A percentile compares a stretch with the other conserved stretches of the same genome.
These are phyloP conservation scores for baker's yeast (Saccharomyces cerevisiae) DNA, from an alignment of 805 yeast genomes.

Conservation along the genomic window DNA sequence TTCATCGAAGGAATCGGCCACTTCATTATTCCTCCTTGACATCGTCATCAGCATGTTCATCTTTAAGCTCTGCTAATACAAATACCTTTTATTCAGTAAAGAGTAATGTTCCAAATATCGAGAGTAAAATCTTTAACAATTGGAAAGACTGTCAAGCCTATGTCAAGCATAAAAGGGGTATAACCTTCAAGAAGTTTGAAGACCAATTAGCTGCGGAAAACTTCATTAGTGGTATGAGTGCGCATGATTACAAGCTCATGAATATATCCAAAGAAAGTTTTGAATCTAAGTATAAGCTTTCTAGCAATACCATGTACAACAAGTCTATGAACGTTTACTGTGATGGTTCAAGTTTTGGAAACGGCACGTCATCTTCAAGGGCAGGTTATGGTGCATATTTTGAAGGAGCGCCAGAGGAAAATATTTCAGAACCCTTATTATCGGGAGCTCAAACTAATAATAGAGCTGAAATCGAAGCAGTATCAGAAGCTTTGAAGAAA, in stretches of 20 bases:
- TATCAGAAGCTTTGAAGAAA: conserved; percentile 43
- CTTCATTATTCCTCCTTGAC: neutral
- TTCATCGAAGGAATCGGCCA: neutral
- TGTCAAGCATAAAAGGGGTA: conserved; percentile 30
- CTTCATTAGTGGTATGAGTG: conserved; percentile 19
- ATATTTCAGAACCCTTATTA: conserved; percentile 45
- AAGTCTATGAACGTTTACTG: conserved; percentile 40
- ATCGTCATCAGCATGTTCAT: neutral
- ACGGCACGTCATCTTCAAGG: conserved; percentile 36
- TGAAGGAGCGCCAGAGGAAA: conserved; percentile 44
- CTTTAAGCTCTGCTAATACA: neutral
- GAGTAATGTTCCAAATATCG: conserved; percentile 21
- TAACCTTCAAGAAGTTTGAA: conserved; percentile 38
- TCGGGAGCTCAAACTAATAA: conserved; percentile 59
- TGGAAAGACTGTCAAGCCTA: conserved; percentile 31
- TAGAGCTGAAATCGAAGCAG: conserved; percentile 70
- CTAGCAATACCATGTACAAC: neutral
- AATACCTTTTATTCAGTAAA: conserved; percentile 29
- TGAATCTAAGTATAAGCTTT: conserved; percentile 4
- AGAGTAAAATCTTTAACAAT: conserved; percentile 21
- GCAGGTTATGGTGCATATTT: conserved; percentile 72
- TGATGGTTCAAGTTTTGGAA: conserved; percentile 69
- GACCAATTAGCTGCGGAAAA: conserved; percentile 28
- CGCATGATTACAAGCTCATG: conserved; percentile 19
- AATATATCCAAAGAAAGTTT: conserved; percentile 12